Evolutionary conservation across 2,329 filamentous ascomycete species (phyloP).

Genomic region (Cercospora janseana): DNA sequence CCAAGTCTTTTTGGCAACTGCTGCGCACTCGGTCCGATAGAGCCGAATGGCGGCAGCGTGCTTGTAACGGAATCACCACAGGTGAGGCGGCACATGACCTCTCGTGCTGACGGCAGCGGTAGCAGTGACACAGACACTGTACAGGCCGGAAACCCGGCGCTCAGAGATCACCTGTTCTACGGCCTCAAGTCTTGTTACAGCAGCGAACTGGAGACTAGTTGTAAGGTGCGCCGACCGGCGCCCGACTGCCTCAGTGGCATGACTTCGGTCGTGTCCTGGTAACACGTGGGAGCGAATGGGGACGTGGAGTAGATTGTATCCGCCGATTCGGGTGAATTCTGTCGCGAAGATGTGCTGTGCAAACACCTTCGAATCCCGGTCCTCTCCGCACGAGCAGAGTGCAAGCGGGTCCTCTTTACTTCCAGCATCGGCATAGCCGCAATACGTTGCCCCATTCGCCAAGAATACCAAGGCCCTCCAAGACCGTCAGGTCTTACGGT

Average conservation of each 20-base stretch:
- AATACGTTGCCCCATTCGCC: slow-evolving; percentile 9
- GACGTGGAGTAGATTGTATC: background rate
- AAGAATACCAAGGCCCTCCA: slow-evolving; percentile 14
- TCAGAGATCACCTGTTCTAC: too few relatives aligned
- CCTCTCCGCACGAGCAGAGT: slow-evolving; percentile 9
- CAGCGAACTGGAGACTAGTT: too few relatives aligned
- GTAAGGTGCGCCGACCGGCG: too few relatives aligned
- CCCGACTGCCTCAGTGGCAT: background rate
- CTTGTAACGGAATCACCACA: too few relatives aligned
- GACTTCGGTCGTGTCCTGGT: background rate
- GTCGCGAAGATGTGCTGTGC: slow-evolving; percentile 5
- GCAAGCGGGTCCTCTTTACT: slow-evolving; percentile 5
- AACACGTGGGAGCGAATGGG: background rate
- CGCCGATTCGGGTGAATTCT: slow-evolving; percentile 1
- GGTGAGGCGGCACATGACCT: too few relatives aligned
- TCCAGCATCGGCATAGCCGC: slow-evolving; percentile 1
- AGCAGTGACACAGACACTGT: too few relatives aligned
- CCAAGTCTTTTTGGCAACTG: too few relatives aligned
- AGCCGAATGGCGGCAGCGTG: too few relatives aligned
- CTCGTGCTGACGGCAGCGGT: too few relatives aligned
- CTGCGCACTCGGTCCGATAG: too few relatives aligned
- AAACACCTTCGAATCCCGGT: slow-evolving; percentile 15
- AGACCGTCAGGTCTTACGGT: background rate
- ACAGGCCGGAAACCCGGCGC: too few relatives aligned
- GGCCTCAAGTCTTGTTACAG: background rate